Base-by-base conservation (phyloP, 495 filamentous ascomycete species). In the Podospora pseudoanserina region DNA sequence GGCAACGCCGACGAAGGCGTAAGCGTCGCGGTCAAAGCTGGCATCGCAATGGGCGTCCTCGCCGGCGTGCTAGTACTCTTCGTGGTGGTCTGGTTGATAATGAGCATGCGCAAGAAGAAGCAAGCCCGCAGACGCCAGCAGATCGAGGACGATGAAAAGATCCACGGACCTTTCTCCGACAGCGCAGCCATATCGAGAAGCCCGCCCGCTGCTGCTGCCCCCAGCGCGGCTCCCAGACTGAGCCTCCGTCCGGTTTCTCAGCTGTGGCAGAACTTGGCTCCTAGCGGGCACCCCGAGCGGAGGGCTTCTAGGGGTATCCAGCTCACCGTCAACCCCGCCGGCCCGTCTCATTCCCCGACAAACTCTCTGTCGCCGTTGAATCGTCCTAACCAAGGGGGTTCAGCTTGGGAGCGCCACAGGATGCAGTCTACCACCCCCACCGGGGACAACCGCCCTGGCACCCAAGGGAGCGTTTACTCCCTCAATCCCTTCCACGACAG, bases 171-270 rank as follows among this genome's bases (percentile, higher is more conserved):
- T 13, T 79, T 80, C 57, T 75, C 79, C 65, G 82, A 82, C 66
- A 72, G 76, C 49, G 73, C 73, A 27, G 77, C 73, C 60, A 81
- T 81, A 63, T 13, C n/a, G 9, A 5, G 39, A 11, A 49, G 39
- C 39, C 39, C 39, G 9, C 39, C 39, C 7, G 4, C 7, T 32
- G 4, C 7, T 32, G 68, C 58, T 11, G 72, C 77, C 6, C 74
- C 75, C 16, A 73, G 73, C 65, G 79, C 79, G 19, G 89, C 88
- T 19, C 91, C 94, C 3, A 87, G 88, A 65, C 84, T 98, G 57
- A 96, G 93, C 71, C 84, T 97, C 62, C 90, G 92, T 53, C 95
- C 94, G 0, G 86, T 96, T 39, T 94, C 93, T 65, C 89, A 96
- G 72, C 96, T 98, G 77, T 84, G 90, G 15, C 93, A 93, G 9